A percentile compares a stretch with the other conserved stretches of the same genome.
phyloP scores from a whole-genome alignment of 1,139 yeast species.

The Debaryomyces subglobosus region DNA sequence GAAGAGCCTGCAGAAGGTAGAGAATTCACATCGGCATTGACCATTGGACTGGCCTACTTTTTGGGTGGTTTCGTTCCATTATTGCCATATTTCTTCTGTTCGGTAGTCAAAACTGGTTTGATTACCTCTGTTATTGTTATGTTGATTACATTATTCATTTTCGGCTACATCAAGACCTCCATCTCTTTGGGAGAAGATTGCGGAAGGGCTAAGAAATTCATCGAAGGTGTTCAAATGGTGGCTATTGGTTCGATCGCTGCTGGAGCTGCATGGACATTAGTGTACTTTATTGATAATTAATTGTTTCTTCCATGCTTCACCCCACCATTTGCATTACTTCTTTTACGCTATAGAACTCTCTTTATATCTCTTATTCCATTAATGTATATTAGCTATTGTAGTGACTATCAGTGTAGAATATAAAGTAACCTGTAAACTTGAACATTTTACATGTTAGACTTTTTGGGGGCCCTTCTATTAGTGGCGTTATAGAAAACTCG shows the following conservation, averaged over 20 bases:
- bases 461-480: neutral
- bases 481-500: slow-evolving; percentile 7
- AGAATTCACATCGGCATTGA: slow-evolving; percentile 73
- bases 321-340: slow-evolving; percentile 1
- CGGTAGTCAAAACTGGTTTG: slow-evolving; percentile 75
- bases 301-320: neutral
- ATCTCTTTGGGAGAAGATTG: slow-evolving; percentile 84
- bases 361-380: slow-evolving; percentile 1
- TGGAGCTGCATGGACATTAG: slow-evolving; percentile 94
- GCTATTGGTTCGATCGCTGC: slow-evolving; percentile 95
- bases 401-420: neutral
- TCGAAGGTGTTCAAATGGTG: slow-evolving; percentile 90
- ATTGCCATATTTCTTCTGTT: slow-evolving; percentile 76
- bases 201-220: slow-evolving; percentile 58
- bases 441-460: slow-evolving; percentile 2
- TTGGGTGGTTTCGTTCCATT: slow-evolving; percentile 83
- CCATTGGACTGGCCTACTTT: slow-evolving; percentile 76
- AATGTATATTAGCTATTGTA: slow-evolving; percentile 6
- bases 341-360: slow-evolving; percentile 1
- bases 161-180: slow-evolving; percentile 84
- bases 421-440: slow-evolving; percentile 6
- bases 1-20: slow-evolving; percentile 84
- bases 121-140: slow-evolving; percentile 75
- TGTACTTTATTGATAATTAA: slow-evolving; percentile 65
- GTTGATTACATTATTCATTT: slow-evolving; percentile 82